phyloP scores from a whole-genome alignment of 176 grass and related monocot species.

The Musa beccarii region DNA sequence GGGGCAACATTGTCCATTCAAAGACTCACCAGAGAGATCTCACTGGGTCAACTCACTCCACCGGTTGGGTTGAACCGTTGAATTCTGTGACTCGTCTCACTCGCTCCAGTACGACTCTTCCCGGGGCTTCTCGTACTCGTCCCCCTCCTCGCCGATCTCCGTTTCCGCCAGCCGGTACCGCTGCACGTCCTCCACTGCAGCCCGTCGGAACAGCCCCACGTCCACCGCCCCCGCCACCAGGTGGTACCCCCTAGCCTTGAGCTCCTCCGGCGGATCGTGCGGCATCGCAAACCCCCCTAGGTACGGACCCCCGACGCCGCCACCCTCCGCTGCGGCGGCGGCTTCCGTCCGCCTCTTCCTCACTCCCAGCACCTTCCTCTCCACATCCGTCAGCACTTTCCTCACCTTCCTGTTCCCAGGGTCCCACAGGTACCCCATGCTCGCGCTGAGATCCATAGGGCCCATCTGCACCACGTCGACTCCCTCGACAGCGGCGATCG shows the following conservation, averaged over 20 bases:
- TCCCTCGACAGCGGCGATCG: conserved; percentile 73
- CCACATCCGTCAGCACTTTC: conserved; percentile 49
- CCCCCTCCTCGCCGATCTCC: conserved; percentile 56
- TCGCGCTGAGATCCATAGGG: conserved; percentile 74
- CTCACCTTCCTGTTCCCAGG: conserved; percentile 83
- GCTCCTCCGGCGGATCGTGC: conserved; percentile 62
- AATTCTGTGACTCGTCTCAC: conserved; percentile 23
- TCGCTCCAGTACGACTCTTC: conserved; percentile 81
- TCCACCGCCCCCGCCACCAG: conserved; percentile 80
- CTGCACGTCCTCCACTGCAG: conserved; percentile 55
- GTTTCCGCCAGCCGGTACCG: conserved; percentile 43
- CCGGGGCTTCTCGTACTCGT: conserved; percentile 31
- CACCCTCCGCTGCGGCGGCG: conserved; percentile 12
- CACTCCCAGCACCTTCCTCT: conserved; percentile 54
- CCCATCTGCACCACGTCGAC: conserved; percentile 87
- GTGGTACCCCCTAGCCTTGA: conserved; percentile 84
- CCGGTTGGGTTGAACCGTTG: too few relatives aligned
- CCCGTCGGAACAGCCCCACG: conserved; percentile 55
- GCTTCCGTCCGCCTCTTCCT: conserved; percentile 12
- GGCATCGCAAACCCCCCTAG: conserved; percentile 82
- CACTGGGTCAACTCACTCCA: background rate
- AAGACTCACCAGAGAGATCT: too few relatives aligned
- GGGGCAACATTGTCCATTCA: too few relatives aligned
- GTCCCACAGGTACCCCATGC: conserved; percentile 92
- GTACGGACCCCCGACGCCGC: conserved; percentile 12